Base-by-base conservation (phyloP, 148 eudicot genomes). In the Hydrangea macrophylla region DNA sequence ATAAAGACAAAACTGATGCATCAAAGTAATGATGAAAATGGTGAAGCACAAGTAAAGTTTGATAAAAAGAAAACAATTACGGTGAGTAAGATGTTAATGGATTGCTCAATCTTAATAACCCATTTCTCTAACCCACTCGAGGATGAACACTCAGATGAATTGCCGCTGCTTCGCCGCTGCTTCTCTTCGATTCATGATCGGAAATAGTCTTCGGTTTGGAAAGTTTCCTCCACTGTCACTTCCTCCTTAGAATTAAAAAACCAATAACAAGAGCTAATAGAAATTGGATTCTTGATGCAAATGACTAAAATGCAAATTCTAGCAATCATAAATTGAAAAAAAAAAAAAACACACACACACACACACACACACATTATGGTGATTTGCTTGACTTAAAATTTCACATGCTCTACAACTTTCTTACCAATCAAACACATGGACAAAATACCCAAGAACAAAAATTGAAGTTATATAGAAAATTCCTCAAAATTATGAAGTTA, bases 91-190 rank as follows among this genome's bases (percentile, higher is more conserved):
- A 90, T 76, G 72, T 94, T 94, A 6, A 90, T 61, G 11, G 98
- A 90, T 57, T 94, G 97, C 70, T 94, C 98, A 12, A 88, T 0
- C 79, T 86, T 90, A 70, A 94, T 81, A 44, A 84, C 76, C 92
- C 86, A 83, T 65, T 70, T 82, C 79, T 83, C 89, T 61, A 70
- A 75, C 48, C 66, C 70, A 68, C 65, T 79, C 2, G 88, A 61
- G 20, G 84, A 62, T 45, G 92, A 73, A 60, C 73, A 71, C 44
- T 73, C 83, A 18, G 73, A 62, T n/a, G n/a, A n/a, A n/a, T n/a
- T n/a, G n/a, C n/a, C n/a, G n/a, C n/a, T n/a, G n/a, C n/a, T n/a
- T n/a, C n/a, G n/a, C n/a, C n/a, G n/a, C n/a, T n/a, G n/a, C n/a
- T n/a, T 68, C 56, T 78, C 63, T 67, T 80, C 57, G 64, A 68